Evolutionary conservation across 495 filamentous ascomycete species (phyloP).

Genomic region (Aspergillus bertholletiae): DNA sequence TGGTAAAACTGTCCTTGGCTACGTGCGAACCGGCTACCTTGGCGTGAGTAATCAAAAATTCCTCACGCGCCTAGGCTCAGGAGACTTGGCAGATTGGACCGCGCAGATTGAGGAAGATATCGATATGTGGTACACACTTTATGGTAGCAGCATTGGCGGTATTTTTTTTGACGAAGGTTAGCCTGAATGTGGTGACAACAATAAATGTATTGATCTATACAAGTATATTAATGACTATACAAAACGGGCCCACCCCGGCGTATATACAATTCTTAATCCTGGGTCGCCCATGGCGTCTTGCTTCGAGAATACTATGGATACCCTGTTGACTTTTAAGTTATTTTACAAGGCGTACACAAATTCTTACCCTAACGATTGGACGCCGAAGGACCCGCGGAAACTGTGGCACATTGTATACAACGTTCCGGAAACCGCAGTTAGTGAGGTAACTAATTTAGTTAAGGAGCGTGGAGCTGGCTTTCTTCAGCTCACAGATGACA

Average conservation of each 20-base stretch:
- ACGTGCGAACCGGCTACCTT: constrained; percentile 22
- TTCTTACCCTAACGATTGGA: constrained; percentile 16
- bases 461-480: constrained; percentile 4
- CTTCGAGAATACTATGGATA: constrained; percentile 17
- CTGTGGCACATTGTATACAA: constrained; percentile 17
- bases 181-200: constrained; percentile 15
- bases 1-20: constrained; percentile 18
- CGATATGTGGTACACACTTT: constrained; percentile 19
- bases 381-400: constrained; percentile 15
- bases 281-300: constrained; percentile 12
- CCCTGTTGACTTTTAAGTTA: constrained; percentile 12
- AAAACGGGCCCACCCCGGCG: constrained; percentile 11
- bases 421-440: constrained; percentile 1
- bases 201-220: constrained; percentile 13
- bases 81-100: constrained; percentile 13
- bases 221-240: constrained; percentile 11
- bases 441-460: constrained; percentile 2
- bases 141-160: constrained; percentile 13
- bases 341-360: constrained; percentile 9
- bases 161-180: constrained; percentile 24
- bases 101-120: constrained; percentile 20
- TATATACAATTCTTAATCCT: constrained; percentile 12
- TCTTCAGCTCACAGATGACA: constrained; percentile 11
- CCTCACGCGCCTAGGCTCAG: constrained; percentile 15
- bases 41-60: constrained; percentile 18